Conservation (phyloP, 1,284 basidiomycete species). For the Cutaneotrichosporon mucoides region DNA sequence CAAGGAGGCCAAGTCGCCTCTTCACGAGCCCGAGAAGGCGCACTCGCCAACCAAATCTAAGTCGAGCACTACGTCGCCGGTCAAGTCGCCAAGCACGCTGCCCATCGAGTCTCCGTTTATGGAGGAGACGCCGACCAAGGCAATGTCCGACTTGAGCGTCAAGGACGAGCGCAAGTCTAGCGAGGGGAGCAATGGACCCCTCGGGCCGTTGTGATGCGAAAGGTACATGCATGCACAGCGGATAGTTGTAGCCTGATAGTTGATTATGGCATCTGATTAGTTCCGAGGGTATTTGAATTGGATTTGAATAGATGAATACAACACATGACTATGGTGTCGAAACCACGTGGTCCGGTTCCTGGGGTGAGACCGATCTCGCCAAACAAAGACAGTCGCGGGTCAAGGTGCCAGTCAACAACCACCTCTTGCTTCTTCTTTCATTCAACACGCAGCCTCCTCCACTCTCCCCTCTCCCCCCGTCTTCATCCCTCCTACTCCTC, state of each 20-base stretch:
- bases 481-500: neutral
- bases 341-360: constrained; percentile 1
- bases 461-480: neutral
- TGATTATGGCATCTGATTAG: neutral
- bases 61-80: constrained; percentile 1
- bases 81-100: neutral
- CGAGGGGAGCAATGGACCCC: constrained; percentile 9
- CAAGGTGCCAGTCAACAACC: neutral
- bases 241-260: neutral
- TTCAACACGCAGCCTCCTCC: constrained; percentile 1
- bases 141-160: neutral
- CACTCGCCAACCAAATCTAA: neutral
- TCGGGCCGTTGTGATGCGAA: constrained; percentile 23
- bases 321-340: no score
- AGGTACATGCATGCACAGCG: neutral
- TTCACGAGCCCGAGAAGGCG: neutral
- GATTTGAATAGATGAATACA: no score
- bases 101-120: constrained; percentile 7
- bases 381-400: constrained; percentile 13
- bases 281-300: no score
- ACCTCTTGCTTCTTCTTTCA: neutral
- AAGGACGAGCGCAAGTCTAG: constrained; percentile 2
- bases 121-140: constrained; percentile 3
- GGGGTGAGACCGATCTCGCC: constrained; percentile 1
- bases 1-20: neutral